Base-by-base conservation (phyloP, 495 filamentous ascomycete genomes). In the Lichenothelia convexa region DNA sequence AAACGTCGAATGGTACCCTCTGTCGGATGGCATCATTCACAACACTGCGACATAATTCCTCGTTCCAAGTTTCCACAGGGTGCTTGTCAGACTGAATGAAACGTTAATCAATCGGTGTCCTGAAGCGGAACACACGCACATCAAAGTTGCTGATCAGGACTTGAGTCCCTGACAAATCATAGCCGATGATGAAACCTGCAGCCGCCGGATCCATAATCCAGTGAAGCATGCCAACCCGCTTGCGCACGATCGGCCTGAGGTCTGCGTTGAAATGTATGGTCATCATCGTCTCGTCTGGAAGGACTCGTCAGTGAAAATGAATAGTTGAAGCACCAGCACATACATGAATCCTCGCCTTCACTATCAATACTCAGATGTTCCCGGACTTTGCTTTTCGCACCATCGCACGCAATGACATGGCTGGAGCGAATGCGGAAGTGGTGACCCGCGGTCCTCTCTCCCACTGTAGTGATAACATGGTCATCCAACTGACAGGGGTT, bases 251-350 rank as follows among this genome's bases (percentile, higher is more conserved):
- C 0, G 51, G 51, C 1, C 54, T 44, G 2, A 63, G 36, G 21
- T 63, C 46, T 5, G 58, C 57, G 24, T 57, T 59, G 34, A 61
- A 53, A 38, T 63, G 57, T 21, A 63, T 63, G 5, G 60, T 63
- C 60, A 63, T 60, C 60, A 63, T 63, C 1, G 53, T 57, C 30
- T 63, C 49, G 35, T 55, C 55, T 52, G n/a, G n/a, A n/a, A n/a
- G n/a, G n/a, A n/a, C n/a, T n/a, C n/a, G n/a, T n/a, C n/a, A n/a
- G n/a, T n/a, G n/a, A n/a, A n/a, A n/a, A n/a, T n/a, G n/a, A n/a
- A n/a, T n/a, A n/a, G n/a, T n/a, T n/a, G n/a, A n/a, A n/a, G n/a
- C 30, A 43, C n/a, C n/a, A n/a, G n/a, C 18, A 35, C 49, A 38
- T 22, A 55, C 49, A 48, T n/a, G 47, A 45, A 32, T 55, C 57